These are phyloP conservation scores for Dendrobium nobile DNA, from an alignment of 106 monocot genomes.

Conservation along the genomic window DNA sequence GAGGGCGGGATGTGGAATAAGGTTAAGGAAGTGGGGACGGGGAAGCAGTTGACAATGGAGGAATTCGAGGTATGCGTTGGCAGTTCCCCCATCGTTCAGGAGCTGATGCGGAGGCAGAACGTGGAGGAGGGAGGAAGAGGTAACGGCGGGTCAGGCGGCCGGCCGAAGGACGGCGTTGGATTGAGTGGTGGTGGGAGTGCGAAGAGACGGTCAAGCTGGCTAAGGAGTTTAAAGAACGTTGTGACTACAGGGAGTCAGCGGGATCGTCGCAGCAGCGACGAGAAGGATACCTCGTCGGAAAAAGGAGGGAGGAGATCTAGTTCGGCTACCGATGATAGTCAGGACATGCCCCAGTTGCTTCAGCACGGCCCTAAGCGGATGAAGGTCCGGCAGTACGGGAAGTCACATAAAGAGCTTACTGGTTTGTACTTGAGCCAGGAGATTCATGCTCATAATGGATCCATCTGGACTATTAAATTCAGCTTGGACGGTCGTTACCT, in stretches of 20 bases:
- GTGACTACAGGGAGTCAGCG: conserved; percentile 18
- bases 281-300: conserved; percentile 48
- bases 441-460: conserved; percentile 54
- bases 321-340: conserved; percentile 77
- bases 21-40: conserved; percentile 61
- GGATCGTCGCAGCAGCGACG: conserved; percentile 42
- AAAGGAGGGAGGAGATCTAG: conserved; percentile 63
- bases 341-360: conserved; percentile 26
- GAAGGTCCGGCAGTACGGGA: conserved; percentile 64
- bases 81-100: conserved; percentile 81
- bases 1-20: conserved; percentile 71
- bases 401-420: conserved; percentile 46
- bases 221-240: conserved; percentile 54
- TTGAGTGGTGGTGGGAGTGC: conserved; percentile 5
- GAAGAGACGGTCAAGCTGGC: conserved; percentile 39
- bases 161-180: conserved; percentile 1
- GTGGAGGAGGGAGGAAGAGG: conserved; percentile 17
- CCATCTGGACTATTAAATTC: conserved; percentile 67
- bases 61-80: conserved; percentile 82
- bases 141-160: not conserved
- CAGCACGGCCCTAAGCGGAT: conserved; percentile 45
- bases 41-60: conserved; percentile 76
- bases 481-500: conserved; percentile 52
- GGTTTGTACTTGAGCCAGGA: conserved; percentile 57
- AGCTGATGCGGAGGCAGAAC: conserved; percentile 78